Evolutionary conservation across 2,329 filamentous ascomycete genomes (phyloP).

Genomic region (Neopestalotiopsis clavispora): DNA sequence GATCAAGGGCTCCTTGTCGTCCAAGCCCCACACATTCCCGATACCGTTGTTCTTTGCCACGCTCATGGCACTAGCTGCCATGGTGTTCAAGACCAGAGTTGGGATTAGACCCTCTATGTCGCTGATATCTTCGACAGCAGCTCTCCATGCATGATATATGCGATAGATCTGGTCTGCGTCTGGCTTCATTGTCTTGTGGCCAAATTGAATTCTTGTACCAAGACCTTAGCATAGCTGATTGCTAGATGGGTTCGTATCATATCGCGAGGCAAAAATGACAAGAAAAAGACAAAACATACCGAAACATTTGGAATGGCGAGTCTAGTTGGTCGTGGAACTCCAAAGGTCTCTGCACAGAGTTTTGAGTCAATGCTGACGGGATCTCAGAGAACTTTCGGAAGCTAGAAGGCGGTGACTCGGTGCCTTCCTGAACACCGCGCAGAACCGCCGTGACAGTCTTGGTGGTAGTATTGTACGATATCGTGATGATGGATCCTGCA

Average conservation of each 20-base stretch:
- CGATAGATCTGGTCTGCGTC: too few species aligned
- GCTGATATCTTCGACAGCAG: too few species aligned
- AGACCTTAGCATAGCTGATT: too few species aligned
- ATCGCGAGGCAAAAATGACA: neutral
- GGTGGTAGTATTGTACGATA: conserved; percentile 35
- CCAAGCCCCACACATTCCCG: too few species aligned
- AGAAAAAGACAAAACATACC: conserved; percentile 26
- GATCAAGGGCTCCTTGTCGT: too few species aligned
- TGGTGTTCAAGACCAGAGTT: too few species aligned
- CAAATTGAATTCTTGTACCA: too few species aligned
- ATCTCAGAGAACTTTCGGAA: conserved; percentile 39
- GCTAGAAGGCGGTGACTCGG: conserved; percentile 34
- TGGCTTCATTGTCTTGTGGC: too few species aligned
- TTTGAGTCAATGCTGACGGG: conserved; percentile 24
- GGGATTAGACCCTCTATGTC: too few species aligned
- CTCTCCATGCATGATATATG: too few species aligned
- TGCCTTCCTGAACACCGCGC: conserved; percentile 40
- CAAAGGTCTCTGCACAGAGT: conserved; percentile 34
- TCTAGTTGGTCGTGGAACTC: conserved; percentile 33
- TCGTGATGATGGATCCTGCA: conserved; percentile 37
- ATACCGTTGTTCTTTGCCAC: too few species aligned
- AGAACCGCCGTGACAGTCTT: conserved; percentile 28
- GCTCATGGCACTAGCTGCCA: too few species aligned
- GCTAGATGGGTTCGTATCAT: neutral
- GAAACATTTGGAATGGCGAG: conserved; percentile 40